Percentiles rank a stretch among this genome's conserved stretches.
phyloP scores from a whole-genome alignment of 108 stramenopile genomes.

The Epithemia pelagica region DNA sequence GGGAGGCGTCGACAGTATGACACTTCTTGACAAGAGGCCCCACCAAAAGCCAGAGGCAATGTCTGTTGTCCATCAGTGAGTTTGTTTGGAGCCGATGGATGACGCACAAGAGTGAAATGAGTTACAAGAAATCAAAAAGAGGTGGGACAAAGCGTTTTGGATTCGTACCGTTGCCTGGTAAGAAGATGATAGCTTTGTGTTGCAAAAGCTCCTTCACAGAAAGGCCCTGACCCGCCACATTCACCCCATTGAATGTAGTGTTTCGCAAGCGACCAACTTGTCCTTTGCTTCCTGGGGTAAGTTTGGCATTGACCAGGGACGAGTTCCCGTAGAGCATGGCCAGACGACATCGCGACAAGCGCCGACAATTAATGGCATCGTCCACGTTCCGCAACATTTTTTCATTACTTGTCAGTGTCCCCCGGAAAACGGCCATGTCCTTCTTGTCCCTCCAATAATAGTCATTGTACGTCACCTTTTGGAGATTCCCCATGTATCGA shows the following conservation, averaged over 20 bases:
- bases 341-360: slow-evolving; percentile 22
- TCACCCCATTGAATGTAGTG: not conserved
- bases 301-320: slow-evolving; percentile 29
- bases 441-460: not conserved
- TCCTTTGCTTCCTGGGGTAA: not conserved
- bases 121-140: too few species aligned
- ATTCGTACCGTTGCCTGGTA: slow-evolving; percentile 61
- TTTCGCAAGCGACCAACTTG: not conserved
- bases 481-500: not conserved
- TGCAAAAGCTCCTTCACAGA: slow-evolving; percentile 3
- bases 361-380: slow-evolving; percentile 1
- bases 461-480: not conserved
- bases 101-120: too few species aligned
- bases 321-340: slow-evolving; percentile 30
- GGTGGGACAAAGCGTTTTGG: too few species aligned
- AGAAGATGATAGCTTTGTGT: slow-evolving; percentile 26
- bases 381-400: too few species aligned
- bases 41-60: slow-evolving; percentile 50
- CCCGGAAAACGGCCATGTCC: slow-evolving; percentile 3
- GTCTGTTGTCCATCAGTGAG: too few species aligned
- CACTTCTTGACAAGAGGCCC: slow-evolving; percentile 25
- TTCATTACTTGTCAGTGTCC: not conserved
- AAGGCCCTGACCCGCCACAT: not conserved
- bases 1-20: slow-evolving; percentile 45
- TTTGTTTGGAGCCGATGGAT: too few species aligned